Conservation (phyloP, 805 yeast genomes). For the Kluyveromyces aestuarii region DNA sequence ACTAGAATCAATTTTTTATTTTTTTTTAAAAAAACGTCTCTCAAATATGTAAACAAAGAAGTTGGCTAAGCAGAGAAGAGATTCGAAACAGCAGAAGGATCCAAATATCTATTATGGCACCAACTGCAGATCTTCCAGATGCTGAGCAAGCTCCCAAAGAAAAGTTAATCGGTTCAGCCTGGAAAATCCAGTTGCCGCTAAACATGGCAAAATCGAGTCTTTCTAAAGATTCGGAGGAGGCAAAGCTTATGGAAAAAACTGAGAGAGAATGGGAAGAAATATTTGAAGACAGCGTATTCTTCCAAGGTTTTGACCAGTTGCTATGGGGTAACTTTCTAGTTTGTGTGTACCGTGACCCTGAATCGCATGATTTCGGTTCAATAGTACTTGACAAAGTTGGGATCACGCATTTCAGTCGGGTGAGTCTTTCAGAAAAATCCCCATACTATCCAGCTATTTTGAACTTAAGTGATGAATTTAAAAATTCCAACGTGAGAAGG, state of each 20-base stretch:
- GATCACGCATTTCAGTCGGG: constrained; percentile 43
- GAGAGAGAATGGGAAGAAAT: constrained; percentile 14
- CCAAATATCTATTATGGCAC: neutral
- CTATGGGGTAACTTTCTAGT: constrained; percentile 24
- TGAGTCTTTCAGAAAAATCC: constrained; percentile 52
- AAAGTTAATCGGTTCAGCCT: neutral
- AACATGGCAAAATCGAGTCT: neutral
- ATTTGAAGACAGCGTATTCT: constrained; percentile 17
- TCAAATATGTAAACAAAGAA: too few species aligned
- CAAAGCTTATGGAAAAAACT: neutral
- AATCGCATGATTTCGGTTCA: constrained; percentile 39
- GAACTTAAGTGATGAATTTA: constrained; percentile 44
- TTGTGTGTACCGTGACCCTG: constrained; percentile 15
- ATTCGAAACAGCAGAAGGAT: neutral
- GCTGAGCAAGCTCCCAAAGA: neutral
- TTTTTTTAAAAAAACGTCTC: too few species aligned
- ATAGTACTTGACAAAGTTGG: constrained; percentile 60
- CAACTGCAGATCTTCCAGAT: neutral
- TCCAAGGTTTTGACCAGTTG: constrained; percentile 18
- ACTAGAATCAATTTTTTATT: too few species aligned
- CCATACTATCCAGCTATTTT: constrained; percentile 73
- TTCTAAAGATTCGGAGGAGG: neutral
- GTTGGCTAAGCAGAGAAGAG: neutral
- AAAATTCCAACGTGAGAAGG: constrained; percentile 52
- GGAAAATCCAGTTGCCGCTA: constrained; percentile 1